Evolutionary conservation across 176 grass and related monocot genomes (phyloP).

Genomic region (Oryza longistaminata): DNA sequence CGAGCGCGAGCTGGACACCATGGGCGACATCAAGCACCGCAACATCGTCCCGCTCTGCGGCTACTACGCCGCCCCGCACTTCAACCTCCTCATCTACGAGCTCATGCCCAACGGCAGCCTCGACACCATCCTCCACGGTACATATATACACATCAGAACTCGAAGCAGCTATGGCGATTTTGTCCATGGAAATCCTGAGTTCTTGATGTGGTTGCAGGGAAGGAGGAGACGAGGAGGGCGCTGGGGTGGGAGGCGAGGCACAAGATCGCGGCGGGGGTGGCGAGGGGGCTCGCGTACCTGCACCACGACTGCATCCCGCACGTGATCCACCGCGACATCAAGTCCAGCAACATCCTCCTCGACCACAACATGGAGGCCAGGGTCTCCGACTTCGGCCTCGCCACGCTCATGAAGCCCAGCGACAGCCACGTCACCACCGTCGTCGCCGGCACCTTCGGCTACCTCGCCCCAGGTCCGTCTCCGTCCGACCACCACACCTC

Average conservation of each 20-base stretch:
- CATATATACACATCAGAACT: too few species aligned
- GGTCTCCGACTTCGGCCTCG: constrained; percentile 78
- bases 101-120: constrained; percentile 86
- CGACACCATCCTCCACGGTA: constrained; percentile 54
- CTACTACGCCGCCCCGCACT: constrained; percentile 67
- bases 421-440: constrained; percentile 75
- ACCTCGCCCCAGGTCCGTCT: constrained; percentile 68
- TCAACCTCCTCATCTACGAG: constrained; percentile 91
- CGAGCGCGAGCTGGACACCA: constrained; percentile 76
- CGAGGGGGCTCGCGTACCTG: constrained; percentile 65
- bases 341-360: constrained; percentile 87
- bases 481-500: too few species aligned
- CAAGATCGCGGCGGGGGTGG: constrained; percentile 62
- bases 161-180: too few species aligned
- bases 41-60: constrained; percentile 73
- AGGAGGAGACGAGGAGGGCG: constrained; percentile 37
- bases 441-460: constrained; percentile 75
- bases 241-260: constrained; percentile 51
- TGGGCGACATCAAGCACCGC: constrained; percentile 86
- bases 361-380: constrained; percentile 76
- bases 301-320: constrained; percentile 81
- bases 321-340: constrained; percentile 86
- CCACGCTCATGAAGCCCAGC: constrained; percentile 62
- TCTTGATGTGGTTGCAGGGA: neutral
- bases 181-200: too few species aligned